Conservation (phyloP, 345 rosid species). For the Dimocarpus longan region DNA sequence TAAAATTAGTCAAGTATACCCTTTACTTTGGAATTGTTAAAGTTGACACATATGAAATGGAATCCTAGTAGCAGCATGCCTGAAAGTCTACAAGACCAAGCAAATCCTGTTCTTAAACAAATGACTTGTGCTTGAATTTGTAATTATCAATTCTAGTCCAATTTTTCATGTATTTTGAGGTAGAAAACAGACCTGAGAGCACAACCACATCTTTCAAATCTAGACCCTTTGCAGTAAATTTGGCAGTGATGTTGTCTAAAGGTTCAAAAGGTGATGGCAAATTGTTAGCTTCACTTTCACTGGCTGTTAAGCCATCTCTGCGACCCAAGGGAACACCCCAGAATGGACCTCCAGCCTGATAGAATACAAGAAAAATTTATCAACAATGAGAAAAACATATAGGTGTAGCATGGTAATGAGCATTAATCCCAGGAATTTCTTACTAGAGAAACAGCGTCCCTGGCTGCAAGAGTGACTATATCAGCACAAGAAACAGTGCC, state of each 20-base stretch:
- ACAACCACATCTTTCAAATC: slow-evolving; percentile 63
- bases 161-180: background rate
- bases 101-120: no score
- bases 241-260: slow-evolving; percentile 54
- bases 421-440: background rate
- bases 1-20: no score
- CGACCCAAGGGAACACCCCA: slow-evolving; percentile 65
- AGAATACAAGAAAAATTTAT: background rate
- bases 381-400: background rate
- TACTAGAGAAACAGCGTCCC: slow-evolving; percentile 59
- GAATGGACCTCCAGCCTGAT: slow-evolving; percentile 55
- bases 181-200: slow-evolving; percentile 52
- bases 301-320: slow-evolving; percentile 56
- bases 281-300: slow-evolving; percentile 47
- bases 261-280: slow-evolving; percentile 66
- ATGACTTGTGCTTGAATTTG: background rate
- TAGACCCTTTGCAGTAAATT: slow-evolving; percentile 64
- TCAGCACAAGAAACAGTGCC: slow-evolving; percentile 64
- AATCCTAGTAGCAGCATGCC: no score
- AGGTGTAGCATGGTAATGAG: background rate
- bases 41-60: no score
- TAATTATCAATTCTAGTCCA: background rate
- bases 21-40: no score
- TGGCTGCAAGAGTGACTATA: slow-evolving; percentile 58
- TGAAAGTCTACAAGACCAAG: no score